Conservation (phyloP, 768 basidiomycete genomes). For the Heimioporus sp. region DNA sequence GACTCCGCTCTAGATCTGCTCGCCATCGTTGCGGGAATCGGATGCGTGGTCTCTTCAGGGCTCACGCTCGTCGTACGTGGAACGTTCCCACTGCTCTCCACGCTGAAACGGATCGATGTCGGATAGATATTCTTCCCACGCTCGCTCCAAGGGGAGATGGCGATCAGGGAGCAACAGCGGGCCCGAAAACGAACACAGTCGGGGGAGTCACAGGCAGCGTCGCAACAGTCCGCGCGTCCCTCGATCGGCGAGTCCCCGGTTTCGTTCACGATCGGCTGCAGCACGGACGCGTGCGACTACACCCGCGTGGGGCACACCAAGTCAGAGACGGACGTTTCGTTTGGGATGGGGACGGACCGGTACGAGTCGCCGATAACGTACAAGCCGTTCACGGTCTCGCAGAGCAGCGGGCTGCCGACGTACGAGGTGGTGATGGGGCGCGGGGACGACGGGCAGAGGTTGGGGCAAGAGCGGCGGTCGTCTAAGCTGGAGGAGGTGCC, state of each 20-base stretch:
- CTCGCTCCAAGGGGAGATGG: constrained; percentile 65
- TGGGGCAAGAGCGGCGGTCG: too few relatives aligned
- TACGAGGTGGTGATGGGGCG: constrained; percentile 33
- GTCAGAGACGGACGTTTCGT: not conserved
- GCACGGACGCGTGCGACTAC: too few relatives aligned
- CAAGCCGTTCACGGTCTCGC: not conserved
- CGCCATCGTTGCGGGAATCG: constrained; percentile 54
- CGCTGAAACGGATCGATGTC: too few relatives aligned
- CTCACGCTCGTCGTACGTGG: constrained; percentile 67
- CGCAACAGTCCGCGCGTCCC: too few relatives aligned
- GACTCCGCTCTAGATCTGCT: constrained; percentile 49
- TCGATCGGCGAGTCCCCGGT: too few relatives aligned
- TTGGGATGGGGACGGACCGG: not conserved
- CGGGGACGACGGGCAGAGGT: not conserved
- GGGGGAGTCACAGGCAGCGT: too few relatives aligned
- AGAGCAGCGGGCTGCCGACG: constrained; percentile 5
- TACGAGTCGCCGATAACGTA: too few relatives aligned
- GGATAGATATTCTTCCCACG: constrained; percentile 82
- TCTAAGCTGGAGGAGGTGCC: too few relatives aligned
- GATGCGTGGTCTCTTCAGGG: constrained; percentile 64
- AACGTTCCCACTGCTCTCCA: not conserved
- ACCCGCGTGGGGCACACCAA: not conserved
- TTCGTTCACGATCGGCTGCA: too few relatives aligned
- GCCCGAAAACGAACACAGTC: too few relatives aligned
- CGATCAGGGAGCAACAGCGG: constrained; percentile 40